These are phyloP conservation scores for Ganoderma resinaceum DNA, from an alignment of 1,284 basidiomycete species.

Conservation along the genomic window DNA sequence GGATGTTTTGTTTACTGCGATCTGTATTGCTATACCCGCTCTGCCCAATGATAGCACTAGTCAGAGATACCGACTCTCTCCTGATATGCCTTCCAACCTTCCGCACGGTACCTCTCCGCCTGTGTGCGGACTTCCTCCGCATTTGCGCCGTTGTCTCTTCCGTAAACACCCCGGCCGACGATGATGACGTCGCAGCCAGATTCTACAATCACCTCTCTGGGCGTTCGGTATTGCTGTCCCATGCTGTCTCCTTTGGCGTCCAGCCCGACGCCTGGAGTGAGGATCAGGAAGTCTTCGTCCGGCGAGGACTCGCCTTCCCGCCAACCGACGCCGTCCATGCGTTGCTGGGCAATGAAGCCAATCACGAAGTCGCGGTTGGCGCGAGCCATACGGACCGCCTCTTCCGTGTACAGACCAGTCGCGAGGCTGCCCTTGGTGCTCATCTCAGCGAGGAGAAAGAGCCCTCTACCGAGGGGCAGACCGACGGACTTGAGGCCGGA, in stretches of 20 bases:
- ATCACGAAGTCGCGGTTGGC: slow-evolving; percentile 87
- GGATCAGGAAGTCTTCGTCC: slow-evolving; percentile 85
- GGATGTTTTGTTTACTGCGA: slow-evolving; percentile 13
- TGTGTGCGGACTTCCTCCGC: slow-evolving; percentile 70
- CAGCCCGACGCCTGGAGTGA: slow-evolving; percentile 94
- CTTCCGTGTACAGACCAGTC: slow-evolving; percentile 84
- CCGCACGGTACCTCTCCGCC: slow-evolving; percentile 84
- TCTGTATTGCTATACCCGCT: slow-evolving; percentile 12
- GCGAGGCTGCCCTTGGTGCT: slow-evolving; percentile 90
- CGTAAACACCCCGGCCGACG: slow-evolving; percentile 96
- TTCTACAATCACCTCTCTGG: slow-evolving; percentile 82
- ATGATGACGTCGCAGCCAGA: slow-evolving; percentile 98
- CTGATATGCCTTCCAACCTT: slow-evolving; percentile 93
- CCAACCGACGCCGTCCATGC: slow-evolving; percentile 76
- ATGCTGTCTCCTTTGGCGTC: slow-evolving; percentile 85
- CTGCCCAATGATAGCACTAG: neutral
- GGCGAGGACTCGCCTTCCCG: slow-evolving; percentile 37
- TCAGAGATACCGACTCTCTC: slow-evolving; percentile 39
- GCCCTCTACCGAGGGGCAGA: slow-evolving; percentile 82
- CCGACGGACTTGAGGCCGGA: slow-evolving; percentile 89
- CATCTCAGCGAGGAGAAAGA: slow-evolving; percentile 97
- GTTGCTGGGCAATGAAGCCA: slow-evolving; percentile 92
- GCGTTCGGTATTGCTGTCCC: slow-evolving; percentile 98
- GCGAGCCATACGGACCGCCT: slow-evolving; percentile 89
- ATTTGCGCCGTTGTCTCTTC: slow-evolving; percentile 66